Percentiles rank a stretch among this genome's conserved stretches.
phyloP scores from a whole-genome alignment of 2,329 filamentous ascomycete genomes.

The Elsinoe australis region DNA sequence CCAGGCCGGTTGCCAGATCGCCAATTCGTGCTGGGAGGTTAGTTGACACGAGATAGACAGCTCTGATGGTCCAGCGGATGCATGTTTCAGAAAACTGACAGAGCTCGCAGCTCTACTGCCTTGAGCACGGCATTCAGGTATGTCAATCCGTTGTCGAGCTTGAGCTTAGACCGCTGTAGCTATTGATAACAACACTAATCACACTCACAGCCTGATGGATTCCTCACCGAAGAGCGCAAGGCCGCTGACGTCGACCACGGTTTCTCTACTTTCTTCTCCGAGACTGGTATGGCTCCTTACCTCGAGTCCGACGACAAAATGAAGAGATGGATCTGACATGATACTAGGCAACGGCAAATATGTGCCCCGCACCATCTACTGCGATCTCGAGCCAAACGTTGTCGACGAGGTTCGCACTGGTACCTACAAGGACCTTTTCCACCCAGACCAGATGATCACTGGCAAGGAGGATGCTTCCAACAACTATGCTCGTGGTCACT shows the following conservation, averaged over 20 bases:
- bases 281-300: slow-evolving; percentile 68
- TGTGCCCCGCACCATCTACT: slow-evolving; percentile 97
- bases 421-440: slow-evolving; percentile 91
- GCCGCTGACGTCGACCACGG: slow-evolving; percentile 85
- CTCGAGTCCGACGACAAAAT: too few relatives aligned
- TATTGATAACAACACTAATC: neutral
- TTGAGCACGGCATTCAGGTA: slow-evolving; percentile 99
- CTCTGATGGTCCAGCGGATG: neutral
- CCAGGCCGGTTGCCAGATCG: slow-evolving; percentile 99
- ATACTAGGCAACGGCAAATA: slow-evolving; percentile 94
- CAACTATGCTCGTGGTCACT: slow-evolving; percentile 99
- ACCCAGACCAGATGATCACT: slow-evolving; percentile 99
- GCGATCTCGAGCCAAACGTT: slow-evolving; percentile 98
- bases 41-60: slow-evolving; percentile 38
- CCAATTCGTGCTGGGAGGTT: slow-evolving; percentile 99
- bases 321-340: slow-evolving; percentile 19
- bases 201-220: slow-evolving; percentile 79
- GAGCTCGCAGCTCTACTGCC: slow-evolving; percentile 80
- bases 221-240: slow-evolving; percentile 97
- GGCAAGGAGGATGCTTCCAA: slow-evolving; percentile 99
- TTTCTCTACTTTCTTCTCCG: slow-evolving; percentile 99
- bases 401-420: slow-evolving; percentile 98
- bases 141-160: too few relatives aligned
- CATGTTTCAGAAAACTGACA: slow-evolving; percentile 19
- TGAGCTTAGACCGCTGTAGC: too few relatives aligned